phyloP scores from a whole-genome alignment of 352 stramenopile genomes.

The Pythium periplocum region DNA sequence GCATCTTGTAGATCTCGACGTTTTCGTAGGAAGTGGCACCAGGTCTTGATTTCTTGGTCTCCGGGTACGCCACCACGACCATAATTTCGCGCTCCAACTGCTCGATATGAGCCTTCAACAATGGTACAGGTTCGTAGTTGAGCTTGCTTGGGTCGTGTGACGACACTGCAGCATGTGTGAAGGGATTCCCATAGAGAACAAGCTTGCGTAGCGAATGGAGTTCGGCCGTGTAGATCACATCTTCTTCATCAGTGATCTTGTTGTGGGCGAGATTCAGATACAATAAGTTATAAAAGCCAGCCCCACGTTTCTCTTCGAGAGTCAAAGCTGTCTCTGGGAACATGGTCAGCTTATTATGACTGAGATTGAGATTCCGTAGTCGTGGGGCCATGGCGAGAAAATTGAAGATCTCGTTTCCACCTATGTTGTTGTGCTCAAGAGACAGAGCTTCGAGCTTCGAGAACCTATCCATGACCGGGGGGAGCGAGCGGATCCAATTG shows the following conservation, averaged over 20 bases:
- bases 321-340: slow-evolving; percentile 66
- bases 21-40: slow-evolving; percentile 50
- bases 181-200: slow-evolving; percentile 71
- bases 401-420: slow-evolving; percentile 55
- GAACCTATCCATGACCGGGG: slow-evolving; percentile 74
- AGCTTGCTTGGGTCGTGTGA: slow-evolving; percentile 63
- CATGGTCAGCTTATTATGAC: slow-evolving; percentile 67
- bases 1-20: slow-evolving; percentile 81
- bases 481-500: slow-evolving; percentile 66
- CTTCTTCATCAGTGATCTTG: slow-evolving; percentile 42
- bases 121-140: slow-evolving; percentile 64
- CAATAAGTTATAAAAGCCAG: slow-evolving; percentile 56
- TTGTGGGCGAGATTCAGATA: slow-evolving; percentile 80
- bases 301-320: slow-evolving; percentile 50
- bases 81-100: slow-evolving; percentile 19
- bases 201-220: slow-evolving; percentile 59
- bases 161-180: slow-evolving; percentile 50
- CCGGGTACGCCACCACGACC: slow-evolving; percentile 57
- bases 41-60: slow-evolving; percentile 59
- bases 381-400: slow-evolving; percentile 63
- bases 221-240: slow-evolving; percentile 37
- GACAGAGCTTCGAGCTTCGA: slow-evolving; percentile 68
- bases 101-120: slow-evolving; percentile 34
- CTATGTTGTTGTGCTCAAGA: slow-evolving; percentile 75
- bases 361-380: slow-evolving; percentile 72